Percentiles rank a stretch among this genome's conserved stretches.
Conservation (phyloP, 73 alveolate genomes). For the Tetrahymena borealis region DNA sequence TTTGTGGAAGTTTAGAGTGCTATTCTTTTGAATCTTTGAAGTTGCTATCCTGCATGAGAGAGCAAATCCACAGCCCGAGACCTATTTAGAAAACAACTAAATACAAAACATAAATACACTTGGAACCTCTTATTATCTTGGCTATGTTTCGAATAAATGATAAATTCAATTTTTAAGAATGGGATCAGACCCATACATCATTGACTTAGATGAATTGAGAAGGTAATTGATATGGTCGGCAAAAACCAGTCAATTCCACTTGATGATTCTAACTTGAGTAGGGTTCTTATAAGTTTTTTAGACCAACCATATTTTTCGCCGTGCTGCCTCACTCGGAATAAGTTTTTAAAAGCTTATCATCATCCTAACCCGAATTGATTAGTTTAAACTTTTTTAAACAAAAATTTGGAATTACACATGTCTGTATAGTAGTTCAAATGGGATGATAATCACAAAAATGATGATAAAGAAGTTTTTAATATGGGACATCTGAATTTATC, state of each 20-base stretch:
- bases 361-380: not conserved
- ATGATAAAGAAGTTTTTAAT: not conserved
- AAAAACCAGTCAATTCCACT: not conserved
- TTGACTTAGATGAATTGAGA: not conserved
- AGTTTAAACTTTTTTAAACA: not conserved
- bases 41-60: not conserved
- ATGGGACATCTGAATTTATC: not conserved
- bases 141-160: not conserved
- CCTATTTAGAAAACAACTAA: not conserved
- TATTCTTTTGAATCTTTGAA: not conserved
- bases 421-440: not conserved
- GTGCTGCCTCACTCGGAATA: not conserved
- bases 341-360: not conserved
- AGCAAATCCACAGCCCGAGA: not conserved
- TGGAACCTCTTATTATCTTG: not conserved
- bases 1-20: not conserved
- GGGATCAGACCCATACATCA: not conserved
- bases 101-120: not conserved
- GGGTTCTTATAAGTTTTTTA: not conserved
- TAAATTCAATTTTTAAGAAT: not conserved
- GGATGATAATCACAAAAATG: not conserved
- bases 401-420: not conserved
- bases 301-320: not conserved
- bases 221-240: not conserved
- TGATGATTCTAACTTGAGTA: not conserved